Conservation (phyloP, 176 grass and related monocot genomes). For the maize (Zea mays) region DNA sequence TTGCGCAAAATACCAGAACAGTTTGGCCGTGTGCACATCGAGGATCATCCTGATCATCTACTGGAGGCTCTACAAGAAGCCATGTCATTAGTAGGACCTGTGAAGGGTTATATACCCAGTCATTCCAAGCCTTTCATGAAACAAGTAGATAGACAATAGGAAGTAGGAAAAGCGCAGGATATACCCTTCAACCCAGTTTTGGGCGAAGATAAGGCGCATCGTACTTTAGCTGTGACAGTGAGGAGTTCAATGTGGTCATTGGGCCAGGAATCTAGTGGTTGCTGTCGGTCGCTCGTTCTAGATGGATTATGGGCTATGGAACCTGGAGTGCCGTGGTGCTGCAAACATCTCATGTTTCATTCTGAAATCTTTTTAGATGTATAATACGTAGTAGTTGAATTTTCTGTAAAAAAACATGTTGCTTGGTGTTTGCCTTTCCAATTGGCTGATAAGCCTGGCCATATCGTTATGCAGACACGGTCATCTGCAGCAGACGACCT, state of each 20-base stretch:
- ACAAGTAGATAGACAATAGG: slow-evolving; percentile 8
- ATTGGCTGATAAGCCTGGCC: too few species aligned
- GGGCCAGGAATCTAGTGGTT: background rate
- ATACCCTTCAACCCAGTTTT: background rate
- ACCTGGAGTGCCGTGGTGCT: background rate
- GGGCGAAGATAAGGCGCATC: background rate
- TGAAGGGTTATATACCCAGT: slow-evolving; percentile 53
- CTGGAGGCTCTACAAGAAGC: slow-evolving; percentile 74
- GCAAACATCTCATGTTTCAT: too few species aligned
- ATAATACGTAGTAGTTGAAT: background rate
- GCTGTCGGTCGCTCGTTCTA: background rate
- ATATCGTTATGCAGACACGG: too few species aligned
- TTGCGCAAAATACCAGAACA: slow-evolving; percentile 51
- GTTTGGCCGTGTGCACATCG: slow-evolving; percentile 44
- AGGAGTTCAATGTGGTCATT: background rate
- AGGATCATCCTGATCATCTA: slow-evolving; percentile 68
- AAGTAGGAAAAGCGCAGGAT: too few species aligned
- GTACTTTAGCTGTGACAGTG: background rate
- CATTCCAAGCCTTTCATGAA: background rate
- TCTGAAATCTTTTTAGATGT: background rate
- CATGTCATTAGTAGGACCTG: slow-evolving; percentile 55
- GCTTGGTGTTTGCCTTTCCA: too few species aligned
- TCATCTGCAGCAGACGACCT: too few species aligned
- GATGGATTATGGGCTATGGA: background rate
- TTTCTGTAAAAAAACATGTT: background rate